Evolutionary conservation across 306 rosid genomes (phyloP).

Genomic region (Canavalia ensiformis): DNA sequence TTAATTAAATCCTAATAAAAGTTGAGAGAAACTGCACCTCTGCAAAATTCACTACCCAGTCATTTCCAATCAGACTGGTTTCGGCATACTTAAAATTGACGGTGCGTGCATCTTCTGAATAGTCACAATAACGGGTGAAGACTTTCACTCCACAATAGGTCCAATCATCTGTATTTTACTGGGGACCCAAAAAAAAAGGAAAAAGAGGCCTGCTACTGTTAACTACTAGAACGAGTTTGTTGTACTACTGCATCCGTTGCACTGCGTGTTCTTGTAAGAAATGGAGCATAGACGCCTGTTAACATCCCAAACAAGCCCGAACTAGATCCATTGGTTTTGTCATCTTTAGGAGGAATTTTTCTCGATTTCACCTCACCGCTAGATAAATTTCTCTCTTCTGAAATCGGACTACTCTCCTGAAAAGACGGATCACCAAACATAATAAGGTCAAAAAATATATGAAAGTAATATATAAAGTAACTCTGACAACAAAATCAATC

Average conservation of each 20-base stretch:
- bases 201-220: constrained; percentile 27
- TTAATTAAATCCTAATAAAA: constrained; percentile 43
- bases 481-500: not conserved
- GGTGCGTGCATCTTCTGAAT: constrained; percentile 36
- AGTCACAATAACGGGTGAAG: constrained; percentile 21
- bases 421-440: constrained; percentile 33
- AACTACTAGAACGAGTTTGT: constrained; percentile 60
- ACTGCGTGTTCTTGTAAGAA: constrained; percentile 74
- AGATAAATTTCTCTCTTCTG: constrained; percentile 50
- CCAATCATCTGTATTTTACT: constrained; percentile 38
- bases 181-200: constrained; percentile 22
- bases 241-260: constrained; percentile 69
- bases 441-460: not conserved
- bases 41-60: constrained; percentile 78
- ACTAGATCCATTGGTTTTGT: constrained; percentile 55
- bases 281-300: constrained; percentile 53
- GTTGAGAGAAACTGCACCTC: constrained; percentile 44
- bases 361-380: constrained; percentile 27
- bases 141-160: constrained; percentile 33
- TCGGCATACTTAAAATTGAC: constrained; percentile 53
- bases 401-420: constrained; percentile 59
- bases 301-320: constrained; percentile 68
- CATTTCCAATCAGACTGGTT: constrained; percentile 53
- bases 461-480: not conserved
- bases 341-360: constrained; percentile 42